Evolutionary conservation across 192 early-diverging fungal genomes (phyloP), one percentile per base, ranked within the genome.

Genomic region (Coemansia pectinata): DNA sequence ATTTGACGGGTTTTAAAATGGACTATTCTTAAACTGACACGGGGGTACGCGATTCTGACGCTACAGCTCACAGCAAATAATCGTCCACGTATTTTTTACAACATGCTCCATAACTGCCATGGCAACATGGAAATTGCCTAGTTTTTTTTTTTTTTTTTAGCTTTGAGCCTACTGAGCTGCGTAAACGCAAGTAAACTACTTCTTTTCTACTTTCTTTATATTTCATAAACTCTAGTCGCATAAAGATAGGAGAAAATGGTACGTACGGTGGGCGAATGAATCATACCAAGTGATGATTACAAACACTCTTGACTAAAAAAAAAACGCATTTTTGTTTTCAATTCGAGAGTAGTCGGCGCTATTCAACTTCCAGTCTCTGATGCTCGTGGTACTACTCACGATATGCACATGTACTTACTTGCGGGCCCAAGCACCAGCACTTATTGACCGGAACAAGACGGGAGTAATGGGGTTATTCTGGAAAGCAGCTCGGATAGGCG

Each of bases 341-440:
- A 55, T 29, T 55, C 23, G 29, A 55, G 53, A 15, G 66, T 87
- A 95, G 96, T 94, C 94, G 48, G 95, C 96, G 65, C 85, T 99
- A 71, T 99, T 99, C 83, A 96, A 98, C 77, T 99, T 99, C 65
- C 91, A 97, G 71, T 92, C 91, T 42, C 84, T 99, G 0, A 78
- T 97, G 66, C 84, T 98, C 23, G 94, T 96, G 62, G 91, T 99
- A 45, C 86, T 99, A 66, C 85, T 98, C 47, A 69, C 91, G 44
- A 98, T 99, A 70, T 99, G 97, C 81, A 99, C 97, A n/a, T 98
- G 95, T 83, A 94, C 95, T 9, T 98, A 95, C 77, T 68, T 99
- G 55, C 88, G 91, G 44, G 89, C 93, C 15, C 94, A 98, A 73
- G 93, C 94, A 65, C 94, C 94, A 42, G 87, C 88, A 33, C 76